phyloP scores from a whole-genome alignment of 139 green algal genomes.

The Chlamydomonas sp. region DNA sequence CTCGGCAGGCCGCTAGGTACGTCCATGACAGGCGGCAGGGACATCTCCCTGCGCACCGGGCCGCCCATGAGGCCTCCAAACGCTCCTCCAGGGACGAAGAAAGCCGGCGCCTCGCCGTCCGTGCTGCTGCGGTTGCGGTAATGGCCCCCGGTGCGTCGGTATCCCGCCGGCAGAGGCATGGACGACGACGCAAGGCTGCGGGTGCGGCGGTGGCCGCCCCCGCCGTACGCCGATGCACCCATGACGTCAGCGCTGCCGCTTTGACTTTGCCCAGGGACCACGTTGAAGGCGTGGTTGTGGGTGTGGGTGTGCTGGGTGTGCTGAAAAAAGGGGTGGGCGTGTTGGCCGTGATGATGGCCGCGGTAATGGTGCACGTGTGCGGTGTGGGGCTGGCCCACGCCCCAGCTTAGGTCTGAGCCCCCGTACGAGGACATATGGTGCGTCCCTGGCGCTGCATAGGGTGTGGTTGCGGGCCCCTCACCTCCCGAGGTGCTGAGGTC shows the following conservation, averaged over 20 bases:
- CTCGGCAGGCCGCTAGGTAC: not conserved
- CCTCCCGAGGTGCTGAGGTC: too few relatives aligned
- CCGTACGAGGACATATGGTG: not conserved
- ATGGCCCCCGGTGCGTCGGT: not conserved
- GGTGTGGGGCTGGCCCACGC: not conserved
- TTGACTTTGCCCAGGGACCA: not conserved
- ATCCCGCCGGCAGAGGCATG: conserved; percentile 1
- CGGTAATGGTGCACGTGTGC: not conserved
- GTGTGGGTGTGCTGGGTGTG: not conserved
- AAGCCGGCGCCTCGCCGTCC: not conserved
- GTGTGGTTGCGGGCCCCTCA: too few relatives aligned
- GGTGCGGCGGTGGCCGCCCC: too few relatives aligned
- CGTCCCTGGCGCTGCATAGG: not conserved
- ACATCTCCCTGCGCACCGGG: not conserved
- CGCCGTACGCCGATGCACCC: not conserved
- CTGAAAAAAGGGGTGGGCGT: not conserved
- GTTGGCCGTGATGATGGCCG: not conserved
- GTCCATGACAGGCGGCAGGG: not conserved
- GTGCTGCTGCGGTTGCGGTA: not conserved
- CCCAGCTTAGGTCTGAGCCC: not conserved
- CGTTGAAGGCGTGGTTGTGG: not conserved
- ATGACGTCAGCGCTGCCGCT: not conserved
- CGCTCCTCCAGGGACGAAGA: not conserved
- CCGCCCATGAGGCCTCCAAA: not conserved
- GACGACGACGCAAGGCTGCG: not conserved